Evolutionary conservation across 2,329 filamentous ascomycete genomes (phyloP), one percentile per base, ranked within the genome.

Genomic region (Curvularia hawaiiensis): DNA sequence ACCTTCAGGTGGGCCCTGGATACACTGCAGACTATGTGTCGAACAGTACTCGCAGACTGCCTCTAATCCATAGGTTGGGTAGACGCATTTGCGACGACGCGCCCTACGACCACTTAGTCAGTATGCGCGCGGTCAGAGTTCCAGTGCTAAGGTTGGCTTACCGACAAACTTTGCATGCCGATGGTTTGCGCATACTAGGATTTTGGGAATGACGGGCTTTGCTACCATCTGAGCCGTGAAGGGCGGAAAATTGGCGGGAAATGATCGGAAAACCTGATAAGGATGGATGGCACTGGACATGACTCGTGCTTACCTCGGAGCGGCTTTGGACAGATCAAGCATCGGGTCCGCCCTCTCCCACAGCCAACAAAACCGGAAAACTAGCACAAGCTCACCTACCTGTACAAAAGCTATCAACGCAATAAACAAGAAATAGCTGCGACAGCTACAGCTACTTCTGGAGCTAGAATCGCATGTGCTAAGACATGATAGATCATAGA

Each of bases 41-140:
- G 56, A 50, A 52, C 66, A 68, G 40, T 68, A 60, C 26, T 67
- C 61, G 50, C 66, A 68, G 24, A 54, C 55, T 20, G 60, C 56
- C 43, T 54, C 58, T 18, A 57, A 53, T 40, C 55, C 50, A 46
- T 45, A 50, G 53, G 58, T 50, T 20, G 61, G 61, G 22, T 68
- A 68, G 38, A 55, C 65, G 63, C 66, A 68, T 51, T 66, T 67
- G 43, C 66, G 66, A 38, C 66, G 61, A 30, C 66, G 63, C 51
- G 66, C 63, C 33, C 64, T 68, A 14, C 24, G 30, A 46, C 45
- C 40, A 38, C 35, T 4, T 35, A 14, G 39, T 61, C 49, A 64
- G 58, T 54, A 45, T 52, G 2, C 40, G n/a, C 10, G 9, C 38
- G 22, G 35, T 20, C 30, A 10, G 16, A 30, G 26, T 33, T 33